Percentiles rank a stretch among this genome's conserved stretches.
Evolutionary conservation across 768 basidiomycete species (phyloP).

Genomic region (Boletales sp.): DNA sequence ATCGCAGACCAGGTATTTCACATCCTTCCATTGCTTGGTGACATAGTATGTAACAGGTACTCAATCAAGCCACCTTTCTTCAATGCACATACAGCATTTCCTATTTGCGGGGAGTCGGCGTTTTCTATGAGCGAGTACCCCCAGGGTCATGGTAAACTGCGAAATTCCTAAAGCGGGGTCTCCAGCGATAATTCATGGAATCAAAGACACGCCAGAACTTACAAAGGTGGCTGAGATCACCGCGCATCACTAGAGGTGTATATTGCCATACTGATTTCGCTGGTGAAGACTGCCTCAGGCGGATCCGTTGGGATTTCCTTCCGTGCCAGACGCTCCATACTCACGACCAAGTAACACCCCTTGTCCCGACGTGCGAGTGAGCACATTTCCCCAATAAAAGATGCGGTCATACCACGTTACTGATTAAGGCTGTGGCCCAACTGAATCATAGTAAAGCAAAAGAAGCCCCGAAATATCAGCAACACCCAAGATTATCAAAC

Average conservation of each 20-base stretch:
- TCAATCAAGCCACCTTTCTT: too few species aligned
- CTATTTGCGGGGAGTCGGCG: too few species aligned
- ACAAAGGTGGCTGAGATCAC: too few species aligned
- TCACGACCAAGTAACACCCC: slow-evolving; percentile 25
- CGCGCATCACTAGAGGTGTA: background rate
- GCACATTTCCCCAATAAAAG: background rate
- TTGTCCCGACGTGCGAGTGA: background rate
- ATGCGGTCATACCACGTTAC: slow-evolving; percentile 7
- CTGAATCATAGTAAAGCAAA: slow-evolving; percentile 1
- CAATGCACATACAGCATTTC: too few species aligned
- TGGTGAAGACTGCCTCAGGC: slow-evolving; percentile 6
- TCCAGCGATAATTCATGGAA: too few species aligned
- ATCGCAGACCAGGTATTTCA: too few species aligned
- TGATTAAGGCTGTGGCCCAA: slow-evolving; percentile 12
- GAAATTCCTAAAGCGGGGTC: too few species aligned
- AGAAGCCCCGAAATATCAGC: background rate
- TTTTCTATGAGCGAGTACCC: too few species aligned
- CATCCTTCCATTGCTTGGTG: too few species aligned
- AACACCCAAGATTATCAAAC: background rate
- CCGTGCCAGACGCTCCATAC: slow-evolving; percentile 21
- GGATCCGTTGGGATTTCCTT: background rate
- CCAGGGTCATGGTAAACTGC: too few species aligned
- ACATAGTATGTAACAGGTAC: too few species aligned
- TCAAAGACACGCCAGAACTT: too few species aligned
- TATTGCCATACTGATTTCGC: background rate